Percentiles rank a stretch among this genome's conserved stretches.
phyloP scores from a whole-genome alignment of 371 early-diverging fungal genomes.

The Syncephalastrum contaminatum region DNA sequence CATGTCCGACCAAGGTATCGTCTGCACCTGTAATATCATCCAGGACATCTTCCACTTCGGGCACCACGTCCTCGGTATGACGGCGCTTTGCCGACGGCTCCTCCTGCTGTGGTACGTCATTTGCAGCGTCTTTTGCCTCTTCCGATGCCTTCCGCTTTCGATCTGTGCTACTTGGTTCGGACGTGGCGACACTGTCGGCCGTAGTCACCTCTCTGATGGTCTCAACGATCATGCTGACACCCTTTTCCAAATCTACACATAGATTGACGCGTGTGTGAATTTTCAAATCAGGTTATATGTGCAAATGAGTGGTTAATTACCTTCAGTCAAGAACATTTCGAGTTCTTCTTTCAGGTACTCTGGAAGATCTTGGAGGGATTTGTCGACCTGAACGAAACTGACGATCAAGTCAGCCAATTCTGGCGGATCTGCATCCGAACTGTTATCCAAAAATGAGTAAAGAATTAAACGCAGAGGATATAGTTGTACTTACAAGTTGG shows the following conservation, averaged over 20 bases:
- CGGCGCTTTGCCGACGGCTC: conserved; percentile 2
- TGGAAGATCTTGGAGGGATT: conserved; percentile 32
- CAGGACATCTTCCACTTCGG: conserved; percentile 17
- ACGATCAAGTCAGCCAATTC: conserved; percentile 76
- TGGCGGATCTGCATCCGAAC: conserved; percentile 74
- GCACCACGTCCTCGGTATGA: conserved; percentile 12
- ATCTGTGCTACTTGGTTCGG: neutral
- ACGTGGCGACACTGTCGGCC: neutral
- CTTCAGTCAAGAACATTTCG: conserved; percentile 46
- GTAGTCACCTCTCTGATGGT: conserved; percentile 12
- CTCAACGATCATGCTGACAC: conserved; percentile 62
- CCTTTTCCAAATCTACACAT: conserved; percentile 60
- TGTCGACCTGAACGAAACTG: conserved; percentile 68
- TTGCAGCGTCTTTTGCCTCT: no score
- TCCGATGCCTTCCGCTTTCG: no score
- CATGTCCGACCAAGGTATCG: conserved; percentile 41
- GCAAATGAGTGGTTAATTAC: conserved; percentile 29
- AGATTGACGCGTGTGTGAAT: neutral
- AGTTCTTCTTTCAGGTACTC: conserved; percentile 34
- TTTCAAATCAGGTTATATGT: neutral
- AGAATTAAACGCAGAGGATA: no score
- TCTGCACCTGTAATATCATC: conserved; percentile 19
- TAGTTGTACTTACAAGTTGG: no score
- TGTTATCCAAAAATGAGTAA: conserved; percentile 14
- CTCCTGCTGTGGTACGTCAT: neutral